Base-by-base conservation (phyloP, 2,329 filamentous ascomycete genomes). In the Fonsecaea multimorphosa region DNA sequence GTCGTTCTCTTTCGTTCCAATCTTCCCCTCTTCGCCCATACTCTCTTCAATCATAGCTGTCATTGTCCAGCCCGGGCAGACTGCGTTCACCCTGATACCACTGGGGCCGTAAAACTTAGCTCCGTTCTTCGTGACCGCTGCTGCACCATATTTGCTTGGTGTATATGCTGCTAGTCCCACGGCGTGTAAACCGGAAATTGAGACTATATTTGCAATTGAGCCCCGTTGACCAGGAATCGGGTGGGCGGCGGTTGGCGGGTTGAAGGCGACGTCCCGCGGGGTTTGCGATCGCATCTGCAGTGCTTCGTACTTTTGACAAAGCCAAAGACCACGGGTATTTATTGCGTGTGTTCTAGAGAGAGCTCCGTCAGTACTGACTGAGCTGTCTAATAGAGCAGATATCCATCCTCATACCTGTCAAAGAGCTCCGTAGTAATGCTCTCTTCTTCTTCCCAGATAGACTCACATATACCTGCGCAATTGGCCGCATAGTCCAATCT, bases 61-160 rank as follows among this genome's bases (percentile, higher is more conserved):
- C 59, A 70, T 40, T 14, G 65, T 70, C 68, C 63, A 66, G 2
- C 65, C 68, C n/a, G 65, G 68, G 55, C 68, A 70, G 14, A 70
- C 40, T n/a, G 58, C 63, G 36, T 70, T 70, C 34, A 66, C 59
- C n/a, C 65, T 51, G 27, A 68, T 62, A 24, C 65, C 68, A 14
- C 54, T 44, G 11, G 65, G 65, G 7, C 65, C 65, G 27, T 70
- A 68, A 22, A 68, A 67, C 38, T 66, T 65, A 8, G 68, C 68
- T 24, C 65, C 68, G 27, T 65, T 68, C 63, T 68, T 66, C 24
- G 65, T 70, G n/a, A 68, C 57, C 7, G 51, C 65, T 14, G 61
- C 49, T 8, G 63, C 62, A n/a, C 65, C 68, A 38, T 61, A 64
- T 36, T 70, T 70, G 36, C 55, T 63, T 4, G 68, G 53, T 12